phyloP scores from a whole-genome alignment of 768 basidiomycete species.

The Trametes coccinea region DNA sequence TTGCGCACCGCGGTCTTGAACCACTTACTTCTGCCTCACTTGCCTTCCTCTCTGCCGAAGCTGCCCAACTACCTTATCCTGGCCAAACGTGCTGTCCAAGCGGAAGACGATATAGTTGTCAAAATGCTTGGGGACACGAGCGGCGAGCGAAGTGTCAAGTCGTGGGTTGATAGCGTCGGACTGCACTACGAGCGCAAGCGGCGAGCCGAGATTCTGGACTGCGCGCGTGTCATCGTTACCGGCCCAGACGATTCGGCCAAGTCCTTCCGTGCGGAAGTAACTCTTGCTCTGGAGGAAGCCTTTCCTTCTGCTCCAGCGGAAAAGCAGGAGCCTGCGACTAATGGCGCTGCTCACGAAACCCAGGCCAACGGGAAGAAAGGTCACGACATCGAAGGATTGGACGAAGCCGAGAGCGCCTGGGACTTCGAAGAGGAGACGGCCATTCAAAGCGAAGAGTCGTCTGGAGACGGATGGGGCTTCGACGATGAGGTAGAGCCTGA shows the following conservation, averaged over 20 bases:
- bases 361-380: slow-evolving; percentile 8
- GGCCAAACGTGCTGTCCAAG: slow-evolving; percentile 55
- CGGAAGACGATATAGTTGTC: slow-evolving; percentile 61
- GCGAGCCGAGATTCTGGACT: slow-evolving; percentile 63
- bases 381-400: slow-evolving; percentile 6
- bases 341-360: not conserved
- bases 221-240: slow-evolving; percentile 58
- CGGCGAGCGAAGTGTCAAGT: slow-evolving; percentile 55
- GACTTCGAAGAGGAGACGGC: slow-evolving; percentile 38
- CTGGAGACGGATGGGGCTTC: slow-evolving; percentile 47
- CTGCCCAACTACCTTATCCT: slow-evolving; percentile 65
- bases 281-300: slow-evolving; percentile 8
- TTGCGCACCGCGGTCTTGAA: slow-evolving; percentile 61
- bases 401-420: slow-evolving; percentile 41
- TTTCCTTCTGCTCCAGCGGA: not conserved
- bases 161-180: slow-evolving; percentile 69
- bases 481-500: slow-evolving; percentile 18
- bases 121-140: slow-evolving; percentile 49
- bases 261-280: slow-evolving; percentile 38
- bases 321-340: not conserved
- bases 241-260: slow-evolving; percentile 38
- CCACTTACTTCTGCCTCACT: slow-evolving; percentile 63
- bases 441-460: slow-evolving; percentile 26
- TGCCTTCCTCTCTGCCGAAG: slow-evolving; percentile 62
- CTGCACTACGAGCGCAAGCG: slow-evolving; percentile 80